Base-by-base conservation (phyloP, 352 stramenopile species). In the Phytopythium aichiense region DNA sequence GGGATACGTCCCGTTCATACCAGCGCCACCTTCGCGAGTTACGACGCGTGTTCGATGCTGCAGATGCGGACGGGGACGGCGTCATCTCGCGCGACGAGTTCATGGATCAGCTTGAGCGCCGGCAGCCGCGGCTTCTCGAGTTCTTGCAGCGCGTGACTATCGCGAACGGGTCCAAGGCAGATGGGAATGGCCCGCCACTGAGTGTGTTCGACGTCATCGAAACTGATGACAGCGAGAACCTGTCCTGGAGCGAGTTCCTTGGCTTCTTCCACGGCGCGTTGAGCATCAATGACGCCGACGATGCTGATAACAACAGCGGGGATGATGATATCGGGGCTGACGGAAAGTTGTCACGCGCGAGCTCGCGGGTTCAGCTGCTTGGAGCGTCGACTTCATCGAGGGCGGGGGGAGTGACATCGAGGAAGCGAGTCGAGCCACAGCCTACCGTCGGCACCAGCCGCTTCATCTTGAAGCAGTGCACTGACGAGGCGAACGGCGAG, bases 141-240 rank as follows among this genome's bases (percentile, higher is more conserved):
- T 94, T 94, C 57, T 54, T 94, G 18, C 86, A 94, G 58, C 79
- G 83, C 20, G 87, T 79, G 13, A 81, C 61, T 1, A 63, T 69
- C 2, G 31, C 23, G 30, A 15, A 35, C 25, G 42, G 40, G 31
- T 54, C 58, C 12, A 31, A n/a, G 15, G 12, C 23, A 0, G 46
- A 31, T 12, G 46, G 50, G n/a, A 30, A 61, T 33, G 54, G 66
- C 38, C 61, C 70, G 31, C 65, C 73, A 22, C 62, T 96, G 43
- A 91, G 81, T 49, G 76, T 97, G 20, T 96, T 97, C 60, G 91
- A 97, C 46, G 78, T 76, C 15, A 96, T 97, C 30, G 89, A 97
- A 67, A 92, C 81, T 4, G 87, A 94, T 68, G 88, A 97, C 65
- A 94, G 90, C 61, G 88, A 97, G 53, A 87, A 70, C 35, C 85